Evolutionary conservation across 164 flowering plant species (phyloP).

Genomic region (Dillenia turbinata): DNA sequence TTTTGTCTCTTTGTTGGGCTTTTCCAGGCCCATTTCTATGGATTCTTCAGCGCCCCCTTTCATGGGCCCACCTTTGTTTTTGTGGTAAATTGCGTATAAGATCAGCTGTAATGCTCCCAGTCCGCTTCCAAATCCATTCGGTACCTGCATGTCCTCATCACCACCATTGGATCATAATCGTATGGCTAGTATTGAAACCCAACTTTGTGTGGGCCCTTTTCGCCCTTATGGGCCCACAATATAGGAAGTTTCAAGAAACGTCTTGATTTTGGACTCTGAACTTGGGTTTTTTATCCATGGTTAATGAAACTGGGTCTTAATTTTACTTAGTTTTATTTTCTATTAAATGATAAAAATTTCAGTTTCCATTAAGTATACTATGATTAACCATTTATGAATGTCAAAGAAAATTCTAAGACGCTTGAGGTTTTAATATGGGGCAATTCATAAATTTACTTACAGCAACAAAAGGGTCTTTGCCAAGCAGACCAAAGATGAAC

Average conservation of each 20-base stretch:
- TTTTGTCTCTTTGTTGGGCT: not conserved
- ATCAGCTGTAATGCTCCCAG: slow-evolving; percentile 75
- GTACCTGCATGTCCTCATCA: slow-evolving; percentile 39
- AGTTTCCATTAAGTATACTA: not conserved
- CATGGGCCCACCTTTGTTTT: slow-evolving; percentile 18
- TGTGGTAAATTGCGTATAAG: slow-evolving; percentile 65
- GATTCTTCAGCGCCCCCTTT: slow-evolving; percentile 7
- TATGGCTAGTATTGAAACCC: not conserved
- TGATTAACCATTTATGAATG: not conserved
- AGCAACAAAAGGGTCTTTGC: slow-evolving; percentile 49
- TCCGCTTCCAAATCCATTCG: slow-evolving; percentile 74
- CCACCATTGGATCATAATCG: not conserved
- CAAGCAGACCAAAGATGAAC: slow-evolving; percentile 57
- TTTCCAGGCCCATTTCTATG: slow-evolving; percentile 20
- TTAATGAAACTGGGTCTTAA: too few species aligned
- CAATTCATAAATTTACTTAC: slow-evolving; percentile 27
- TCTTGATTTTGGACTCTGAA: too few species aligned
- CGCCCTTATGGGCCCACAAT: not conserved
- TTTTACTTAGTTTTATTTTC: too few species aligned
- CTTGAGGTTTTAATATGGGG: not conserved
- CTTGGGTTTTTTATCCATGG: too few species aligned
- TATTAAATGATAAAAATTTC: not conserved
- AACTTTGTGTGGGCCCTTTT: too few species aligned
- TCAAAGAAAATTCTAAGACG: not conserved
- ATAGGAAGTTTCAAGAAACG: too few species aligned